A percentile compares a stretch with the other conserved stretches of the same genome.
Evolutionary conservation across 164 flowering plant genomes (phyloP).

Genomic region (Pachysandra terminalis): DNA sequence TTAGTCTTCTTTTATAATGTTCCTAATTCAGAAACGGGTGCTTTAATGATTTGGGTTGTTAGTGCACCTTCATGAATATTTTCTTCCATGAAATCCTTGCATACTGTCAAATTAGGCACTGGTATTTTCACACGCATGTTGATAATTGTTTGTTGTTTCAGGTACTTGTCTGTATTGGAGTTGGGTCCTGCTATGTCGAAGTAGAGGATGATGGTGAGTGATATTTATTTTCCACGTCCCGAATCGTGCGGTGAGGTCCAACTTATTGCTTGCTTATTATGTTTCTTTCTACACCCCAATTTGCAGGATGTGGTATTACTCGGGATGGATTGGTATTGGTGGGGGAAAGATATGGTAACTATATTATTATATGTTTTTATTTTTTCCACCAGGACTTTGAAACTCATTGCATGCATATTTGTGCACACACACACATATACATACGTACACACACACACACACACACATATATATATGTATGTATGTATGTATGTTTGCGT

Average conservation of each 20-base stretch:
- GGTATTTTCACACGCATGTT: neutral
- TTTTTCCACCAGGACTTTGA: neutral
- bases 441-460: too few species aligned
- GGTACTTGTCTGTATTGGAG: slow-evolving; percentile 59
- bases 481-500: neutral
- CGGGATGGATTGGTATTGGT: slow-evolving; percentile 78
- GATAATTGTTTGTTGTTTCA: slow-evolving; percentile 22
- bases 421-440: too few species aligned
- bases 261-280: neutral
- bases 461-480: too few species aligned
- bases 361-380: neutral
- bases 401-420: neutral
- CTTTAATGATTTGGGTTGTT: too few species aligned
- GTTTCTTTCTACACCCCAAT: slow-evolving; percentile 5
- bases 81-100: too few species aligned
- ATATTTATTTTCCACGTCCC: slow-evolving; percentile 6
- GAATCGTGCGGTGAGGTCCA: neutral
- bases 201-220: slow-evolving; percentile 85
- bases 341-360: slow-evolving; percentile 84
- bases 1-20: too few species aligned
- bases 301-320: slow-evolving; percentile 81
- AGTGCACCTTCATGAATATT: too few species aligned
- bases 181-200: slow-evolving; percentile 60
- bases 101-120: too few species aligned
- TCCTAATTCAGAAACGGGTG: too few species aligned